phyloP scores from a whole-genome alignment of 345 rosid species.

The Crucihimalaya himalaica region DNA sequence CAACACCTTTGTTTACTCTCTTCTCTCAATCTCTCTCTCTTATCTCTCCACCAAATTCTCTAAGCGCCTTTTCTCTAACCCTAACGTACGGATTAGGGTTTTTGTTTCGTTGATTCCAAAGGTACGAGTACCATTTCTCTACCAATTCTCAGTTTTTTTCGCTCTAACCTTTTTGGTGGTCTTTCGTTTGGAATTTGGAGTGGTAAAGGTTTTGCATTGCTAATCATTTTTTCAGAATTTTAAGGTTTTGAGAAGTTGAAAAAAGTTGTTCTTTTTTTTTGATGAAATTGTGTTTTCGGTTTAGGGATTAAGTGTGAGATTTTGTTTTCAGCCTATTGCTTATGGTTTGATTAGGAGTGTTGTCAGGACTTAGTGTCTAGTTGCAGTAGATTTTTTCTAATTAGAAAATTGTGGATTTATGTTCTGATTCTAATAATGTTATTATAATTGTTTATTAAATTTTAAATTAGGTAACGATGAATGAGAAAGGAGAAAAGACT shows the following conservation, averaged over 20 bases:
- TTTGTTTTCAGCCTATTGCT: too few species aligned
- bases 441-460: neutral
- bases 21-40: conserved; percentile 8
- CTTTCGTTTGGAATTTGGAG: neutral
- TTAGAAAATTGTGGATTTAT: neutral
- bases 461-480: conserved; percentile 56
- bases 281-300: neutral
- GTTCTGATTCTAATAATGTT: conserved; percentile 5
- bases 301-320: neutral
- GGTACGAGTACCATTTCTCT: neutral
- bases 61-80: conserved; percentile 26
- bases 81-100: conserved; percentile 38
- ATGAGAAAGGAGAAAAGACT: conserved; percentile 86
- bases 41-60: neutral
- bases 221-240: neutral
- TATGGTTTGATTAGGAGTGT: too few species aligned
- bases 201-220: conserved; percentile 2
- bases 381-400: too few species aligned
- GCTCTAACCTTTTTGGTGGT: too few species aligned
- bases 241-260: neutral
- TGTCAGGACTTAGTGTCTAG: neutral
- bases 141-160: neutral
- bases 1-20: neutral
- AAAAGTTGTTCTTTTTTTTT: neutral
- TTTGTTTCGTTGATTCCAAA: conserved; percentile 12